Evolutionary conservation across 306 rosid species (phyloP).

Genomic region (Erythrophleum fordii): DNA sequence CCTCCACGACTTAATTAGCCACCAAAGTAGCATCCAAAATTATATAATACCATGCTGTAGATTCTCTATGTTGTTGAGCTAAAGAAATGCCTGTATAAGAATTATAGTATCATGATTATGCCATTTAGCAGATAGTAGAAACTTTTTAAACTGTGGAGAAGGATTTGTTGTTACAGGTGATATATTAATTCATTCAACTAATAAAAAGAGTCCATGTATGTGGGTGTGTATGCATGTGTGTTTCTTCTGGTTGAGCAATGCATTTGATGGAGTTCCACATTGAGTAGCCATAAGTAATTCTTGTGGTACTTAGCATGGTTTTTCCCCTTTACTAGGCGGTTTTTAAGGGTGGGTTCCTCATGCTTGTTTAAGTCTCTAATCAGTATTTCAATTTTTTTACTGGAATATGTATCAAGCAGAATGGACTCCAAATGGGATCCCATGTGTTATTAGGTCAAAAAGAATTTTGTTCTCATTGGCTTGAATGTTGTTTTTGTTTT

Average conservation of each 20-base stretch:
- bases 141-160: neutral
- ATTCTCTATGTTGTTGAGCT: constrained; percentile 9
- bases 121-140: neutral
- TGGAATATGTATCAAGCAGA: constrained; percentile 1
- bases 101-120: neutral
- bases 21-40: neutral
- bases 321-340: too few species aligned
- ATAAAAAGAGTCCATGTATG: neutral
- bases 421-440: neutral
- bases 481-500: neutral
- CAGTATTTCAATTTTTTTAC: neutral
- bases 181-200: neutral
- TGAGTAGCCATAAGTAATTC: too few species aligned
- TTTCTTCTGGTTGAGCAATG: neutral
- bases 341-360: too few species aligned
- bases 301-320: too few species aligned
- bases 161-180: neutral
- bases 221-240: neutral
- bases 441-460: constrained; percentile 20
- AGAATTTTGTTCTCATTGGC: constrained; percentile 9
- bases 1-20: neutral
- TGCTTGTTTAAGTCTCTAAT: too few species aligned
- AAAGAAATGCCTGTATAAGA: neutral
- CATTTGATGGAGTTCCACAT: too few species aligned
- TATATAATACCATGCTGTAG: neutral